Evolutionary conservation across 2,329 filamentous ascomycete species (phyloP), one percentile per base, ranked within the genome.

Genomic region (Fusarium nurragi): DNA sequence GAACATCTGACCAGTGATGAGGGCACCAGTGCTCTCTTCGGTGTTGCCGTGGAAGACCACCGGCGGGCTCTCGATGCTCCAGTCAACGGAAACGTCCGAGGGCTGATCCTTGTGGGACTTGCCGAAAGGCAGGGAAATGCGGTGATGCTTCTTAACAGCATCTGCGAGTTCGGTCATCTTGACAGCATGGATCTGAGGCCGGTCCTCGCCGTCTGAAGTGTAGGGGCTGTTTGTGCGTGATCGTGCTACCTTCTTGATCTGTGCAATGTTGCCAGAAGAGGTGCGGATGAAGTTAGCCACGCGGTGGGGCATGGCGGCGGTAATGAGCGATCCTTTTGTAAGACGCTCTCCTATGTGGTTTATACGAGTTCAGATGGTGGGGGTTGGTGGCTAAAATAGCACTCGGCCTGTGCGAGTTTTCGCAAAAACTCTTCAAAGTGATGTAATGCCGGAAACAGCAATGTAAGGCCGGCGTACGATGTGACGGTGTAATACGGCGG

Each of bases 1-100:
- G 70, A 89, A 87, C 69, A 98, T 81, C 75, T 93, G 91, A 26
- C 93, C 93, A 1, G 93, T 96, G 47, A 97, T 86, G 59, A 97
- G 81, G 8, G 93, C 93, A 54, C 94, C 94, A 4, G 90, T 90
- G 70, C 93, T 97, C 67, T 86, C 84, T 62, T 88, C 84, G 1
- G 91, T 83, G 22, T 85, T 82, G 64, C 93, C 93, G 73, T 95
- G 92, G 78, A 97, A 90, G 41, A 97, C 86, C 18, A 94, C 84
- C 4, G 94, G 94, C 2, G 93, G 93, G 13, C 92, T 96, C 81
- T 97, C 94, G 64, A 97, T 90, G 69, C 79, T 82, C 81, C 83
- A 86, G 58, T 81, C 77, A 18, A 88, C 72, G 2, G 77, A 70
- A 11, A 81, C 80, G 55, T 79, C 77, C 3, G 77, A 72, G 50